Percentiles rank a stretch among this genome's conserved stretches.
These are phyloP conservation scores for Chytriomyces hyalinus DNA, from an alignment of 192 early-diverging fungal genomes.

Conservation along the genomic window DNA sequence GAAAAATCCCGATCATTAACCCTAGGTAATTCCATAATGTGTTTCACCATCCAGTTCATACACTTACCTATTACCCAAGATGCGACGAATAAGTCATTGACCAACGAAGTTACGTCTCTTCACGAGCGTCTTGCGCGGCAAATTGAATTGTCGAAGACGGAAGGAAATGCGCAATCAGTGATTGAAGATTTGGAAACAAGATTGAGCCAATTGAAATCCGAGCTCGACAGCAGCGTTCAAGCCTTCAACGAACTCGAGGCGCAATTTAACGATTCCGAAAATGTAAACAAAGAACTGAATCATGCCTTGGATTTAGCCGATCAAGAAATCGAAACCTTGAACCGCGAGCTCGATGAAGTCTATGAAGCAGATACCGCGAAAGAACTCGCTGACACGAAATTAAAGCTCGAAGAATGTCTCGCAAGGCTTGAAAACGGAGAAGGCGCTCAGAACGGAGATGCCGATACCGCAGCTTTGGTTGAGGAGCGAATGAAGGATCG, in stretches of 20 bases:
- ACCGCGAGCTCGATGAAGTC: conserved; percentile 27
- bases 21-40: background rate
- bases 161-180: conserved; percentile 22
- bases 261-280: conserved; percentile 21
- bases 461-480: conserved; percentile 1
- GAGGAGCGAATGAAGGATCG: conserved; percentile 9
- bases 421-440: conserved; percentile 6
- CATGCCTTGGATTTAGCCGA: conserved; percentile 20
- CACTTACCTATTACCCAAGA: background rate
- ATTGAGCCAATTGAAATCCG: background rate
- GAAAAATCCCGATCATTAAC: conserved; percentile 13
- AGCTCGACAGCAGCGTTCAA: background rate
- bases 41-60: background rate
- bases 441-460: background rate
- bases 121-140: conserved; percentile 20
- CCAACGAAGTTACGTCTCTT: conserved; percentile 21
- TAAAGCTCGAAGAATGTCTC: background rate
- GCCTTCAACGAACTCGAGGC: background rate
- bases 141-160: conserved; percentile 24
- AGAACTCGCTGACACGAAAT: background rate
- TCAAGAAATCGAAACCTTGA: conserved; percentile 35
- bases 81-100: conserved; percentile 27
- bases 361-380: background rate
- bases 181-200: conserved; percentile 7
- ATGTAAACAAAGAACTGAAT: conserved; percentile 30